These are phyloP conservation scores for Penicillium soppii DNA, from an alignment of 495 filamentous ascomycete species.

Conservation along the genomic window DNA sequence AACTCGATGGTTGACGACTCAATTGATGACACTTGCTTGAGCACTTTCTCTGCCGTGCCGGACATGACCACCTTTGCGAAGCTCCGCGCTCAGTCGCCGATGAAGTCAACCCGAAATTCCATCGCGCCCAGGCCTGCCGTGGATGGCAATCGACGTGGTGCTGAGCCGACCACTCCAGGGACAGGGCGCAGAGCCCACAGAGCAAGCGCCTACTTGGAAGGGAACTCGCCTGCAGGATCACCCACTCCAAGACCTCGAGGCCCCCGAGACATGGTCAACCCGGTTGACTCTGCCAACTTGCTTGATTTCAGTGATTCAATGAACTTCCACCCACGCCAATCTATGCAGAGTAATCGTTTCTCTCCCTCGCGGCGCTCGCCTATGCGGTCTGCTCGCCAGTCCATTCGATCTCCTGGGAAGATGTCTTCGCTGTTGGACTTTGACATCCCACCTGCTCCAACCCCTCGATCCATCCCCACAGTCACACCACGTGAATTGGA, in stretches of 20 bases:
- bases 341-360: slow-evolving; percentile 36
- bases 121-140: slow-evolving; percentile 25
- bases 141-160: slow-evolving; percentile 16
- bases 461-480: slow-evolving; percentile 85
- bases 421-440: slow-evolving; percentile 73
- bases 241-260: slow-evolving; percentile 61
- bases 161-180: slow-evolving; percentile 36
- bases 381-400: slow-evolving; percentile 29
- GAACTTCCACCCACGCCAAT: slow-evolving; percentile 48
- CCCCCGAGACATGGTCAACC: slow-evolving; percentile 52
- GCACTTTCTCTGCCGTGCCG: slow-evolving; percentile 81
- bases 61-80: slow-evolving; percentile 85
- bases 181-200: slow-evolving; percentile 30
- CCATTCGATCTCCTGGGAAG: slow-evolving; percentile 39
- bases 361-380: slow-evolving; percentile 50
- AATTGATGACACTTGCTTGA: slow-evolving; percentile 81
- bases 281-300: slow-evolving; percentile 50
- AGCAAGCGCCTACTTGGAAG: slow-evolving; percentile 33
- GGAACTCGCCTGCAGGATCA: slow-evolving; percentile 44
- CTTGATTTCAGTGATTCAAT: slow-evolving; percentile 88
- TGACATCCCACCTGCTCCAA: slow-evolving; percentile 84
- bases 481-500: slow-evolving; percentile 92
- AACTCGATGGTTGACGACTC: slow-evolving; percentile 31
- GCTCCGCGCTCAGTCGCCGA: slow-evolving; percentile 57
- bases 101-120: slow-evolving; percentile 39